Base-by-base conservation (phyloP, 345 rosid genomes). In the Eucalyptus marginata region DNA sequence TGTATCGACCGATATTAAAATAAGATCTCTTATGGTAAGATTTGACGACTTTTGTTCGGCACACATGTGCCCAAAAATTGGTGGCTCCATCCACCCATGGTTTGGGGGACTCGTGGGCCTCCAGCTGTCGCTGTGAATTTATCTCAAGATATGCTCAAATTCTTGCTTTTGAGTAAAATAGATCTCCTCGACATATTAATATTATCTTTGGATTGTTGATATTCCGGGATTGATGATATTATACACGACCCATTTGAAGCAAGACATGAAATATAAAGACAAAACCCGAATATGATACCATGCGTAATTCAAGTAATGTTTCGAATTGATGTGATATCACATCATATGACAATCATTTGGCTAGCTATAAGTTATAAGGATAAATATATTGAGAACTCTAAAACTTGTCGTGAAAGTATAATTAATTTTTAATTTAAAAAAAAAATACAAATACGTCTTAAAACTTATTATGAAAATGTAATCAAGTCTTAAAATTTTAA, bases 351-450 rank as follows among this genome's bases (percentile, higher is more conserved):
- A n/a, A 64, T 64, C 36, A n/a, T n/a, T n/a, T 62, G 15, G 33
- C 1, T 6, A 27, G 1, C 7, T 62, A 29, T 5, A 62, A 62
- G 17, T 12, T 56, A 10, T 4, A 24, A 25, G 6, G 29, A 9
- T 56, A 56, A 56, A 25, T 56, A 22, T 56, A 56, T 56, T 56
- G 29, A 25, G 29, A 56, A 24, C 4, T 56, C 0, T 56, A 56
- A 56, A 56, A 56, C 0, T 56, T 56, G 0, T 56, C 1, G 4
- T 25, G 13, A 24, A 56, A 56, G 6, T 56, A 56, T 4, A 22
- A 56, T 10, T 56, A 6, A 56, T 4, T 24, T n/a, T 4, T 56
- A 56, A 51, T 13, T 13, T 50, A 14, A 50, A n/a, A n/a, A n/a
- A n/a, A 5, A 50, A 15, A 56, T 22, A 56, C 2, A 22, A 56